These are phyloP conservation scores for Phytophthora sp. DNA, from an alignment of 352 stramenopile genomes.

Conservation along the genomic window DNA sequence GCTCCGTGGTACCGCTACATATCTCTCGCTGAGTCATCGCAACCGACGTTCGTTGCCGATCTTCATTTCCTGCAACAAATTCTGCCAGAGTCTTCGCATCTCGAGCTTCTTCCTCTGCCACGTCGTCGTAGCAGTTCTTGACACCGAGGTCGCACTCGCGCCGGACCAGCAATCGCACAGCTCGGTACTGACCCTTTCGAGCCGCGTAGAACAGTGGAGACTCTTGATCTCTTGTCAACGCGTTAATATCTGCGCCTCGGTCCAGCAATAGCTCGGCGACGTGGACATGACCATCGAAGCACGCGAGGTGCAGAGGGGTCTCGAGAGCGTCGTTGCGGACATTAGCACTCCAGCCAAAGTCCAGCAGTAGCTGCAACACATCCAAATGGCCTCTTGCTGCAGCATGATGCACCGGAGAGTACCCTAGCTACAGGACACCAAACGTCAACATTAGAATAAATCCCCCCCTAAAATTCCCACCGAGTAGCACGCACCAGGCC, in stretches of 20 bases:
- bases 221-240: conserved; percentile 56
- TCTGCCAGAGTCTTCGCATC: conserved; percentile 60
- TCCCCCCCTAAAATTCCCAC: not conserved
- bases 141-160: conserved; percentile 61
- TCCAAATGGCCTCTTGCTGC: conserved; percentile 69
- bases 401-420: conserved; percentile 73
- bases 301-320: conserved; percentile 73
- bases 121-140: conserved; percentile 71
- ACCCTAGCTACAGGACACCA: conserved; percentile 46
- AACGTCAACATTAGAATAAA: conserved; percentile 2
- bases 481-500: conserved; percentile 54
- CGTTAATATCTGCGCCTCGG: conserved; percentile 61
- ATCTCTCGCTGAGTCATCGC: not conserved
- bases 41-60: conserved; percentile 37
- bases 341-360: conserved; percentile 67
- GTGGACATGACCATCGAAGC: conserved; percentile 58
- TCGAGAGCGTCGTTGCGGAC: conserved; percentile 55
- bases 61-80: conserved; percentile 59
- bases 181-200: conserved; percentile 64
- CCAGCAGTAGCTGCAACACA: conserved; percentile 64
- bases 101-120: conserved; percentile 67
- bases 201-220: conserved; percentile 80
- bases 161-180: conserved; percentile 66
- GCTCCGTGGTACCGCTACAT: conserved; percentile 11
- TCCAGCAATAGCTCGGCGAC: conserved; percentile 71